Base-by-base conservation (phyloP, 306 rosid species). In the Acacia crassicarpa region DNA sequence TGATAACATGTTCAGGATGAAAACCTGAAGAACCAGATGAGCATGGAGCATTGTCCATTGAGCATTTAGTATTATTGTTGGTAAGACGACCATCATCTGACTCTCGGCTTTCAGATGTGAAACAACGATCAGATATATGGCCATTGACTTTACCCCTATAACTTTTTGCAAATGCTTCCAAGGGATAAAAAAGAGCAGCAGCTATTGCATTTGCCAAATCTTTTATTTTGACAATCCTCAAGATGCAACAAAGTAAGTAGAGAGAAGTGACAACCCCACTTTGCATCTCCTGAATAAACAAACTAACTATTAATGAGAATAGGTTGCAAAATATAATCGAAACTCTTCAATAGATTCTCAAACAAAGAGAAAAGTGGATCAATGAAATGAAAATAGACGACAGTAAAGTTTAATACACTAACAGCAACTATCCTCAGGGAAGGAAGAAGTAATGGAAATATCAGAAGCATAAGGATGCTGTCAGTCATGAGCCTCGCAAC, bases 371-470 rank as follows among this genome's bases (percentile, higher is more conserved):
- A 77, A 32, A 74, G 25, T 58, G 48, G 72, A 74, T 54, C 78
- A 80, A 75, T 72, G 69, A 33, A 78, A 33, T 40, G 30, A 76
- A 74, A 61, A 54, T 83, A 61, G 70, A 85, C 49, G 74, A 78
- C 80, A 81, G 69, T 70, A 32, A 77, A 75, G 74, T 68, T 84
- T 62, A 91, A 72, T 95, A 95, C 99, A 81, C 86, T 83, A 27
- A 88, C 82, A 59, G 71, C 70, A 81, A 80, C 83, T 53, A 81
- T 78, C 83, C 91, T 83, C 72, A 93, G 83, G 72, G 97, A 92
- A 75, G 99, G 99, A 83, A 95, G 91, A 84, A 95, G 92, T 81
- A 93, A 79, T 14, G 98, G 97, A 82, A 95, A 91, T 87, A 92
- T 91, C 93, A 93, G 85, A 89, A 84, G 89, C 88, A 77, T 84